These are phyloP conservation scores for Trametes villosa DNA, from an alignment of 768 basidiomycete genomes.

Conservation along the genomic window DNA sequence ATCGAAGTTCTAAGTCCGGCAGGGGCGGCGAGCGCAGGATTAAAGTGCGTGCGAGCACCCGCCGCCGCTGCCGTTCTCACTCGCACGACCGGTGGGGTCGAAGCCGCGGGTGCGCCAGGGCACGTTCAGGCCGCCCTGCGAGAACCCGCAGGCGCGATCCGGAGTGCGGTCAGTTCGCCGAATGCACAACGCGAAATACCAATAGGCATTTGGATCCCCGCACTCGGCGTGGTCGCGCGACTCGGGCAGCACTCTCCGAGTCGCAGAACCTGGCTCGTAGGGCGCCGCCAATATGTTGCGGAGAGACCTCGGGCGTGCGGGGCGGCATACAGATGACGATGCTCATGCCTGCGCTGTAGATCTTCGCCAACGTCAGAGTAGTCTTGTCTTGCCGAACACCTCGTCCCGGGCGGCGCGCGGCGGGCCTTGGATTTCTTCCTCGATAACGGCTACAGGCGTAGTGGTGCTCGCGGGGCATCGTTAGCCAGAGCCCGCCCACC, in stretches of 20 bases:
- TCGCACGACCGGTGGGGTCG: constrained; percentile 7
- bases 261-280: background rate
- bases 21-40: background rate
- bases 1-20: constrained; percentile 13
- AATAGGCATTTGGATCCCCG: background rate
- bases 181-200: background rate
- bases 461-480: no score
- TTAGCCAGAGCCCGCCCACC: no score
- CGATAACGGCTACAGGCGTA: background rate
- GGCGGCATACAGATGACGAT: background rate
- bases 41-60: background rate
- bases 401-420: background rate
- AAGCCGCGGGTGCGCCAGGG: background rate
- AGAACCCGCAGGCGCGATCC: background rate
- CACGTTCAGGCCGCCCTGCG: background rate
- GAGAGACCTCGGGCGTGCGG: constrained; percentile 5
- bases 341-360: background rate
- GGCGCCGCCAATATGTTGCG: background rate
- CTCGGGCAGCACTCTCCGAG: background rate
- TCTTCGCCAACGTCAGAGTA: background rate
- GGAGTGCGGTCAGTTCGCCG: constrained; percentile 5
- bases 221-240: background rate
- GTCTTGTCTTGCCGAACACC: background rate
- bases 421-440: background rate
- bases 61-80: background rate